Percentiles rank a stretch among this genome's conserved stretches.
These are phyloP conservation scores for Xylaria sp. DNA, from an alignment of 2,329 filamentous ascomycete species.

Conservation along the genomic window DNA sequence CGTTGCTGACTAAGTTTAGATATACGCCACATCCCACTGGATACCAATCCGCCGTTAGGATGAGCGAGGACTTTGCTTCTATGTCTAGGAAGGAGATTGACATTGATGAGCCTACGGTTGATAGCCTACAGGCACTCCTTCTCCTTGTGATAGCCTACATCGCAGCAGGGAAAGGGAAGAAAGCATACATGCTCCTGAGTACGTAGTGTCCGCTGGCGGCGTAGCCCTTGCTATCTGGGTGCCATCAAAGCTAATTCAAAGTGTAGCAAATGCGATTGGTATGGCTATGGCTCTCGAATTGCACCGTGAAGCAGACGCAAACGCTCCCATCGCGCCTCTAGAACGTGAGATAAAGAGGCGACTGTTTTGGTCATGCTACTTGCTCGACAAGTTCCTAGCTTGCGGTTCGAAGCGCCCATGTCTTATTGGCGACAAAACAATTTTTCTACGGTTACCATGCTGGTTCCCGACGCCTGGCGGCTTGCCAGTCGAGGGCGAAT, in stretches of 20 bases:
- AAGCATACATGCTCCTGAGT: slow-evolving; percentile 87
- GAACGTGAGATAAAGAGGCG: slow-evolving; percentile 81
- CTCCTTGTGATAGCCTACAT: slow-evolving; percentile 80
- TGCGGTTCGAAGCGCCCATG: slow-evolving; percentile 85
- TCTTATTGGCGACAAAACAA: slow-evolving; percentile 80
- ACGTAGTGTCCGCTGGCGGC: slow-evolving; percentile 46
- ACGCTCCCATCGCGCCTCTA: slow-evolving; percentile 68
- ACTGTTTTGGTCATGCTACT: slow-evolving; percentile 90
- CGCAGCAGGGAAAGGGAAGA: slow-evolving; percentile 82
- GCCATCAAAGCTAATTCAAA: slow-evolving; percentile 49
- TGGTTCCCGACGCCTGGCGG: slow-evolving; percentile 72
- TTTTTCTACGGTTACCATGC: slow-evolving; percentile 78
- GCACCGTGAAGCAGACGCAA: slow-evolving; percentile 77
- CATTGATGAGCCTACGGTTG: slow-evolving; percentile 82
- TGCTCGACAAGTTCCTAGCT: slow-evolving; percentile 84
- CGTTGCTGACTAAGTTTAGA: slow-evolving; percentile 55
- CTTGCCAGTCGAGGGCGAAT: slow-evolving; percentile 77
- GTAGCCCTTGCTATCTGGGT: slow-evolving; percentile 1
- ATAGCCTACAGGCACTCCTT: slow-evolving; percentile 78
- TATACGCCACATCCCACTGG: slow-evolving; percentile 75
- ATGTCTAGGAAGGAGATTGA: slow-evolving; percentile 77
- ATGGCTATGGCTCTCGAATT: slow-evolving; percentile 87
- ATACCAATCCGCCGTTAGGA: slow-evolving; percentile 72
- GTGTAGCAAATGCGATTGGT: slow-evolving; percentile 75
- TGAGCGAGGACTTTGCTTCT: slow-evolving; percentile 78